Conservation (phyloP, 441 rosid genomes). For the Corymbia calophylla region DNA sequence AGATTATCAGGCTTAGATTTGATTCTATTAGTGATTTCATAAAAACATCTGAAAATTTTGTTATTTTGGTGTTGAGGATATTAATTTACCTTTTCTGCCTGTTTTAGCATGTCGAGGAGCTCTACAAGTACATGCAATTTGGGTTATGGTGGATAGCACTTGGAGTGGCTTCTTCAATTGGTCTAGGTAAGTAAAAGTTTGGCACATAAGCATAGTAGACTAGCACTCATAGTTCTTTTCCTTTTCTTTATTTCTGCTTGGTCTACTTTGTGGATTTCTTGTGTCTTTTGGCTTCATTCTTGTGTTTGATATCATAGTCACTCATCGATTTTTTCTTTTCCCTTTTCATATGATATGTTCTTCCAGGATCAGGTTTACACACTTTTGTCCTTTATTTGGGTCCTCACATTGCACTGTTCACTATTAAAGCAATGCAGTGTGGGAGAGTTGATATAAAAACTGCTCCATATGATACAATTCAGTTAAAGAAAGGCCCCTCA, state of each 20-base stretch:
- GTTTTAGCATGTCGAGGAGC: conserved; percentile 68
- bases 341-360: background rate
- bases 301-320: background rate
- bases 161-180: conserved; percentile 98
- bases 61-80: background rate
- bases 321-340: background rate
- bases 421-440: conserved; percentile 93
- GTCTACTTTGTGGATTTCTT: background rate
- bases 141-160: conserved; percentile 97
- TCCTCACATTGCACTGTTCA: conserved; percentile 89
- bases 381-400: conserved; percentile 98
- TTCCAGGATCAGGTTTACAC: conserved; percentile 93
- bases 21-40: background rate
- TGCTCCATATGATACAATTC: conserved; percentile 90
- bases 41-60: background rate
- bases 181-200: conserved; percentile 66
- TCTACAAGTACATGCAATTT: conserved; percentile 54
- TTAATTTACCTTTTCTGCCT: background rate
- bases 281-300: background rate
- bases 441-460: conserved; percentile 88
- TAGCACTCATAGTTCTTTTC: background rate
- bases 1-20: background rate
- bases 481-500: conserved; percentile 75
- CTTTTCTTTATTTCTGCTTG: background rate
- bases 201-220: background rate